Evolutionary conservation across 345 rosid species (phyloP), one percentile per base, ranked within the genome.

Genomic region (Linum usitatissimum): DNA sequence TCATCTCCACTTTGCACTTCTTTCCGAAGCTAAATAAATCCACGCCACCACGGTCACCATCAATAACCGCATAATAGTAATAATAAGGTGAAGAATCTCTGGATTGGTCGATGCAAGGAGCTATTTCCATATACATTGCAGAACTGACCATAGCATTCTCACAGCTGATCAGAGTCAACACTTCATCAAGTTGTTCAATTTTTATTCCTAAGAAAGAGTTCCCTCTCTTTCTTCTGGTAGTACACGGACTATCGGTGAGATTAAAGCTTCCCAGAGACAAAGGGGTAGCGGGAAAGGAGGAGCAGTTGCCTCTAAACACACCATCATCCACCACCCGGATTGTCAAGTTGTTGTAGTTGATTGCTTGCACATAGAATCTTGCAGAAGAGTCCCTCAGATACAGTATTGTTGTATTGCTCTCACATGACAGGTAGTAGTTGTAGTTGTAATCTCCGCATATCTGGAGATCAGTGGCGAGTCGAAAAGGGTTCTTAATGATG

Each of bases 401-500:
- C 38, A 77, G 18, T 0, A 66, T 53, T 3, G 78, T 23, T 17
- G 3, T 53, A 57, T 77, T 71, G 65, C 65, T 59, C 39, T 73
- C 71, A 56, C 78, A 77, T 3, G 49, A 28, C n/a, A 77, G 66
- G 31, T 59, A 60, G 30, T 56, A 65, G 0, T 59, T 63, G 30
- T 56, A 65, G 0, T 3, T 6, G 3, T 9, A 30, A 5, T 57
- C 15, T 5, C 70, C 74, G 31, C 77, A 72, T 10, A 12, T 58
- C 30, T 13, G 13, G 3, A 68, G 75, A 5, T 73, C 73, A 9
- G 31, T 19, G 36, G 18, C 18, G 31, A 77, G 57, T 19, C 76
- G 61, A 13, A 77, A 70, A 57, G 81, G 76, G 64, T 56, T 40
- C 59, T 57, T 64, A n/a, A 77, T 65, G 66, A 55, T 73, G 8